Conservation (phyloP, 2,329 filamentous ascomycete genomes). For the Exophiala mesophila region DNA sequence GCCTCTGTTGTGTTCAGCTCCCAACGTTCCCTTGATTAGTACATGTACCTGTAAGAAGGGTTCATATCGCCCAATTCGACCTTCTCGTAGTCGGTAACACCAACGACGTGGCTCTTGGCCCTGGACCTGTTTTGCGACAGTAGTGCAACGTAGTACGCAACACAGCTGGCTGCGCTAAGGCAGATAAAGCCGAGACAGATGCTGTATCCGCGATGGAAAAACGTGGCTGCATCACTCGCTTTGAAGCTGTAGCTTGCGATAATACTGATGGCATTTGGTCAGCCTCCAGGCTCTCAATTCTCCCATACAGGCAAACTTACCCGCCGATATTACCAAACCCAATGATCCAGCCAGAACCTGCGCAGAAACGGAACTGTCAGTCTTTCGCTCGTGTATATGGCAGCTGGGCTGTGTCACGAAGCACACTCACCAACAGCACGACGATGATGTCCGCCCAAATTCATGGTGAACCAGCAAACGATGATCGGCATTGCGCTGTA, state of each 20-base stretch:
- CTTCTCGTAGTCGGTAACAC: conserved; percentile 28
- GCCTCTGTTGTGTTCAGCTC: too few relatives aligned
- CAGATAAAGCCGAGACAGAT: conserved; percentile 27
- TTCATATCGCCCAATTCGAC: conserved; percentile 26
- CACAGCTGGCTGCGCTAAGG: conserved; percentile 29
- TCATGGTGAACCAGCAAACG: conserved; percentile 53
- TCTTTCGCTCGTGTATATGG: too few relatives aligned
- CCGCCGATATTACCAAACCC: conserved; percentile 40
- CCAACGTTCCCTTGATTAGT: too few relatives aligned
- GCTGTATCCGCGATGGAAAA: conserved; percentile 27
- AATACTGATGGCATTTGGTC: conserved; percentile 45
- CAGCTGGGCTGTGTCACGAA: neutral
- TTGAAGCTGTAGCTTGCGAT: conserved; percentile 50
- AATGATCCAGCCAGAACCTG: conserved; percentile 1
- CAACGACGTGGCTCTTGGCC: conserved; percentile 28
- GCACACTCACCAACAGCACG: conserved; percentile 39
- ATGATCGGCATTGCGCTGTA: conserved; percentile 28
- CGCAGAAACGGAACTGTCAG: neutral
- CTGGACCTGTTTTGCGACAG: conserved; percentile 39
- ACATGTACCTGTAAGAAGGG: conserved; percentile 26
- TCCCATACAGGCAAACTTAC: too few relatives aligned
- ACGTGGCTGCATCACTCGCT: conserved; percentile 29
- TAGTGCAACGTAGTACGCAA: conserved; percentile 35
- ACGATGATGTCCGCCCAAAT: conserved; percentile 48
- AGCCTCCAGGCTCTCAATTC: too few relatives aligned